A percentile compares a stretch with the other conserved stretches of the same genome.
Conservation (phyloP, 148 eudicot genomes). For the Polygonum maritimum region DNA sequence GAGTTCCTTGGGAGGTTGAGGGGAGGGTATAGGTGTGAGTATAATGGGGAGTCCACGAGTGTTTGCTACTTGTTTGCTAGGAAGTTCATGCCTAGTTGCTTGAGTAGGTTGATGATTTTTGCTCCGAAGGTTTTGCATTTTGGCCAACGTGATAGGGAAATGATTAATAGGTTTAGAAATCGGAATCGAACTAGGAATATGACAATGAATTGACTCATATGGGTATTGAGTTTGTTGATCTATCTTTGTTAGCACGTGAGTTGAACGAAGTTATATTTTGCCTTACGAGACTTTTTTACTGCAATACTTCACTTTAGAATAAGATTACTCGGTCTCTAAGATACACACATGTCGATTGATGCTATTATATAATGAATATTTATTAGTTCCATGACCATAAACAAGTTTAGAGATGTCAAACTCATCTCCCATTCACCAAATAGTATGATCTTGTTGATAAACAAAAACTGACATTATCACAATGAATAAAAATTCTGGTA, state of each 20-base stretch:
- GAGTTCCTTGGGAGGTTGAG: slow-evolving; percentile 30
- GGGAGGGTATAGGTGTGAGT: slow-evolving; percentile 31
- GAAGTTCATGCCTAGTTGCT: slow-evolving; percentile 52
- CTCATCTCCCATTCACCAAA: not conserved
- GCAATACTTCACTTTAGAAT: not conserved
- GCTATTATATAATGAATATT: not conserved
- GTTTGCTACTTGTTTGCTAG: slow-evolving; percentile 72
- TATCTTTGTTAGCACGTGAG: not conserved
- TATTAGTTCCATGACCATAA: too few species aligned
- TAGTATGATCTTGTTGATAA: not conserved
- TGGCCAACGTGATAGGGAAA: not conserved
- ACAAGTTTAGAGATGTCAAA: not conserved
- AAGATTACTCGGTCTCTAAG: not conserved
- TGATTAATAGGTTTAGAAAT: not conserved
- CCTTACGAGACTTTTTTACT: too few species aligned
- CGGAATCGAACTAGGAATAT: not conserved
- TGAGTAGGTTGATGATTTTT: slow-evolving; percentile 11
- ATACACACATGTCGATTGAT: not conserved
- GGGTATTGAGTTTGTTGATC: not conserved
- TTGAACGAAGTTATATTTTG: not conserved
- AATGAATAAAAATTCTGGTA: not conserved
- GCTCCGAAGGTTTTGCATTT: not conserved
- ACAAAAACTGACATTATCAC: not conserved
- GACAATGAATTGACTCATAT: not conserved
- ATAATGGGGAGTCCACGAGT: slow-evolving; percentile 36